phyloP scores from a whole-genome alignment of 805 yeast genomes.

The Brettanomyces naardenensis region DNA sequence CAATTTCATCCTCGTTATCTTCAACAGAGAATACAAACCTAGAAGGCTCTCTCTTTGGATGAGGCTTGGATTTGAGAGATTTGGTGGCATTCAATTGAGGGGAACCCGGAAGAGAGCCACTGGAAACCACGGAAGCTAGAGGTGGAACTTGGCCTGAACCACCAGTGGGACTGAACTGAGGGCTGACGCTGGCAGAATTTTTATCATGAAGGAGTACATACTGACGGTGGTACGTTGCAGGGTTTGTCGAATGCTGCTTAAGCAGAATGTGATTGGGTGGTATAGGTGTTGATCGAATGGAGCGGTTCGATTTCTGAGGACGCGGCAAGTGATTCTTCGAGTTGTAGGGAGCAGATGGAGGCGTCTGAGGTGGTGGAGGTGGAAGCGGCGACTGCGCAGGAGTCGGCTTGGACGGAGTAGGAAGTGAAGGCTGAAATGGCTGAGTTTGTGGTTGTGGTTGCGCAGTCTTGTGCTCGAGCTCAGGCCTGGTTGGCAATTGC shows the following conservation, averaged over 20 bases:
- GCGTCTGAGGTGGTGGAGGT: neutral
- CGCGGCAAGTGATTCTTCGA: neutral
- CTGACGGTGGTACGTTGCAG: conserved; percentile 24
- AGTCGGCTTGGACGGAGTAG: neutral
- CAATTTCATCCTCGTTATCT: conserved; percentile 70
- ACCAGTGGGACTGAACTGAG: conserved; percentile 1
- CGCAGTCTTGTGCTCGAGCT: no score
- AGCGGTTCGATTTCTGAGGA: conserved; percentile 5
- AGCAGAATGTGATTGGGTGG: conserved; percentile 8
- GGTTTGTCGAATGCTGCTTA: conserved; percentile 14
- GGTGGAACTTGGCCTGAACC: conserved; percentile 4
- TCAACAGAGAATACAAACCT: conserved; percentile 64
- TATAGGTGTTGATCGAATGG: conserved; percentile 13
- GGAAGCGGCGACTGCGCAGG: no score
- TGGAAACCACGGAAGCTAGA: conserved; percentile 10
- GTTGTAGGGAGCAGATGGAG: neutral
- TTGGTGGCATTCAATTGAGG: conserved; percentile 8
- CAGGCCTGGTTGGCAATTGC: no score
- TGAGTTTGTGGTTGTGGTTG: neutral
- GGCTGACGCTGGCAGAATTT: neutral
- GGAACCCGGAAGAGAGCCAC: conserved; percentile 7
- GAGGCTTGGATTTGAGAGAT: conserved; percentile 11
- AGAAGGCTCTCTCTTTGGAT: conserved; percentile 20
- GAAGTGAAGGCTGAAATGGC: neutral
- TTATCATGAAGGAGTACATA: conserved; percentile 25